Percentiles rank a stretch among this genome's conserved stretches.
phyloP scores from a whole-genome alignment of 139 green algal genomes.

The Chlorella sorokiniana region DNA sequence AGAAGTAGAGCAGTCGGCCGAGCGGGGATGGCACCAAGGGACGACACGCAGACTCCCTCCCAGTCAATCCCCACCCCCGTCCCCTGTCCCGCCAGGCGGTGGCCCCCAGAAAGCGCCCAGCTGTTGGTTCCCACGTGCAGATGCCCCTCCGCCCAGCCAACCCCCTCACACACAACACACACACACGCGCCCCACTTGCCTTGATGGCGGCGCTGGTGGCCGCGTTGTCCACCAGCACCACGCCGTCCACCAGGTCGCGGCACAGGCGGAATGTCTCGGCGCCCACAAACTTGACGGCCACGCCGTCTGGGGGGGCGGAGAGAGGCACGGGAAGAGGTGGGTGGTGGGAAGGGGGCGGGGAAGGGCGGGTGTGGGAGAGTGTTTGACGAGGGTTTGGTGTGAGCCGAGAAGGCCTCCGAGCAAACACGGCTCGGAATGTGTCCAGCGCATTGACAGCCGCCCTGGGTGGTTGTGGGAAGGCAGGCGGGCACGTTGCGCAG shows the following conservation, averaged over 20 bases:
- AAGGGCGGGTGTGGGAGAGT: not conserved
- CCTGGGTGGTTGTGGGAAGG: not conserved
- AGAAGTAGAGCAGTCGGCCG: not conserved
- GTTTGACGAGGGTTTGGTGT: no score
- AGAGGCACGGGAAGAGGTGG: not conserved
- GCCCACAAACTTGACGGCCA: conserved; percentile 68
- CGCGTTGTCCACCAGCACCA: conserved; percentile 90
- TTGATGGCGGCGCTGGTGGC: conserved; percentile 92
- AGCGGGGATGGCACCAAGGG: not conserved
- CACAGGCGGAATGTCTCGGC: conserved; percentile 93
- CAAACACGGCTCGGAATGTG: no score
- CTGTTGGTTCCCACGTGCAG: no score
- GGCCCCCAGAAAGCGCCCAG: no score
- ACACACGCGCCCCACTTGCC: not conserved
- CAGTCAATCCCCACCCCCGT: no score
- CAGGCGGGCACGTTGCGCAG: conserved; percentile 59
- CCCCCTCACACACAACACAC: not conserved
- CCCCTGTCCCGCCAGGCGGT: no score
- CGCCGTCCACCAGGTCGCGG: conserved; percentile 85
- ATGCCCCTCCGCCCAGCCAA: not conserved
- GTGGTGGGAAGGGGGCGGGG: not conserved
- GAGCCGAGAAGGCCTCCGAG: no score
- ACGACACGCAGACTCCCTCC: no score
- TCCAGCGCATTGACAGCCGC: no score
- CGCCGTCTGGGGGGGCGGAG: not conserved